Evolutionary conservation across 1,139 yeast species (phyloP), one percentile per base, ranked within the genome.

Genomic region (Saccharomyces pastorianus): DNA sequence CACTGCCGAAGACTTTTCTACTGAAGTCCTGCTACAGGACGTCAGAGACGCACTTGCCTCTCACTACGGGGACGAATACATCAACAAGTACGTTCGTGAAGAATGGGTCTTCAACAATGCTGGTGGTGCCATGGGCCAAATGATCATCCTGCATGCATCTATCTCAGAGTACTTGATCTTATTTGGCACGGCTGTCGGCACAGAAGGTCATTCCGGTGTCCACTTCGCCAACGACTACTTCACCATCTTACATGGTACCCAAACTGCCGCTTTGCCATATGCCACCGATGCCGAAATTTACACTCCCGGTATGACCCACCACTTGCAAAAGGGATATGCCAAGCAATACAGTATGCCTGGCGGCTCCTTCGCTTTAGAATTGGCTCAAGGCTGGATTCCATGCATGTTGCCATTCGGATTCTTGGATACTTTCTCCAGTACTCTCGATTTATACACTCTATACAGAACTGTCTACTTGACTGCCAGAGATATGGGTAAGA

Each of bases 371-470:
- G 97, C 99, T 6, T 76, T 93, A 63, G 99, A 93, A 70, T 79
- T 93, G 66, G 99, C 99, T 6, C 99, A 93, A 75, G 99, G 99
- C 55, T 93, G 96, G 95, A 88, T 93, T 62, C 99, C 99, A 38
- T 85, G 95, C 53, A 93, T 93, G 99, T 78, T 95, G 60, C 97
- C 98, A 23, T 95, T 93, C 69, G 99, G 99, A 0, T 82, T 93
- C 71, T 75, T 88, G 56, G 96, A 89, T 68, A 82, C 86, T 6
- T 67, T 87, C 56, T 79, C 85, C 53, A 85, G 95, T 47, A 93
- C 98, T 13, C 72, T 90, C 63, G 99, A 93, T 70, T 72, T 85
- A 60, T 71, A 76, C 63, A 82, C 95, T 26, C 77, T 91, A 58
- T 74, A 71, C 58, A 79, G 80, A 69, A 93, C 98, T 9, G 80